Base-by-base conservation (phyloP, 345 rosid species). In the Microcos paniculata region DNA sequence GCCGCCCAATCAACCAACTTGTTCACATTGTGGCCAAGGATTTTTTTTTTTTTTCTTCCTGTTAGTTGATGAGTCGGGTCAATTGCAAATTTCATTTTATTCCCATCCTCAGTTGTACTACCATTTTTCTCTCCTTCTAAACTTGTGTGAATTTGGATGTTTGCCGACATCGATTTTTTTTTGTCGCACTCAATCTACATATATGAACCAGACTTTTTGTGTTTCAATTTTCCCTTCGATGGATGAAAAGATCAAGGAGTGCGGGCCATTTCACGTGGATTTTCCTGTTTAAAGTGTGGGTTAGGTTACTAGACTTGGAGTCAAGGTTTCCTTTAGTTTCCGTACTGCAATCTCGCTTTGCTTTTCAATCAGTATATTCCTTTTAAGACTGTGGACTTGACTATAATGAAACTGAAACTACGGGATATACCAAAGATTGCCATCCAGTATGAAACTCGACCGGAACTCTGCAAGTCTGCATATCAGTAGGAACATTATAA, bases 111-210 rank as follows among this genome's bases (percentile, higher is more conserved):
- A 6, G 42, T 13, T 21, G 9, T 14, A 42, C 51, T n/a, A n/a
- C 16, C 16, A 65, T 40, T 21, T 65, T 7, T 46, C 18, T 18
- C 57, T 4, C 30, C 16, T 30, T 48, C 49, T 8, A 28, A 26
- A 46, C 35, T 24, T 4, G 40, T 16, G 26, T 49, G 72, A 69
- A 69, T 18, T 10, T 35, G 48, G 72, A 49, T 19, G 18, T 5
- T 49, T 69, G 59, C 73, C 73, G 59, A 69, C 73, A 11, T 69
- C 42, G 40, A 35, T 35, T 35, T 35, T 35, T 5, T 28, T 21
- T 24, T 1, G 12, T 15, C 16, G 21, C 28, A 6, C 30, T 0
- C 33, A 13, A 11, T 24, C 14, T 26, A 7, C 4, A 14, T 30
- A 5, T 14, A 59, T 59, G 19, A 59, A 59, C 64, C 64, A 15